Evolutionary conservation across 2,329 filamentous ascomycete genomes (phyloP).

Genomic region (Podosphaera fusca): DNA sequence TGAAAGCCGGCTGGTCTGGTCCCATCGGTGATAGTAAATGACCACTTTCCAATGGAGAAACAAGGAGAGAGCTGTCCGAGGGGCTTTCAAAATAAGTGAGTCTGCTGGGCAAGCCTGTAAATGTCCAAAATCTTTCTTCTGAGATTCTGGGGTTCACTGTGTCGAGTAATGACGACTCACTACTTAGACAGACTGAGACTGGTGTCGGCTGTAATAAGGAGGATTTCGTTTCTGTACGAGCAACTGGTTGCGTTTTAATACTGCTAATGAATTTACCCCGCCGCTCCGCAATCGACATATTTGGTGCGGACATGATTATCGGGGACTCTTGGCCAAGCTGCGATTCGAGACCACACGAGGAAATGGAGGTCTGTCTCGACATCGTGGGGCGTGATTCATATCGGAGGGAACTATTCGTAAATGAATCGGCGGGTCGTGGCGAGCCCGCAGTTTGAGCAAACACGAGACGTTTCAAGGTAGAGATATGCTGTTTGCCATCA

Average conservation of each 20-base stretch:
- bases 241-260: background rate
- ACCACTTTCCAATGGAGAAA: background rate
- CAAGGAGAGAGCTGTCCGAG: background rate
- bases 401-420: background rate
- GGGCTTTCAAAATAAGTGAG: too few relatives aligned
- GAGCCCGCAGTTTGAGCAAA: constrained; percentile 29
- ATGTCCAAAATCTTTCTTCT: background rate
- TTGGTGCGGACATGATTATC: background rate
- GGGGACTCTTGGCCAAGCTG: background rate
- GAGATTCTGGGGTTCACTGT: background rate
- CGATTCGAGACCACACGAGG: background rate
- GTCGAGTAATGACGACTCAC: background rate
- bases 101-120: background rate
- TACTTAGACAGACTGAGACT: background rate
- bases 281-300: background rate
- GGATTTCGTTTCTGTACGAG: too few relatives aligned
- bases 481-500: constrained; percentile 36
- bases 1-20: background rate
- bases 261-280: background rate
- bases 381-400: constrained; percentile 11
- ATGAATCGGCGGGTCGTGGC: constrained; percentile 8
- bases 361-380: constrained; percentile 8
- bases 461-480: constrained; percentile 44
- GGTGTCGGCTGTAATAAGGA: background rate
- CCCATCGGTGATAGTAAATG: background rate